Evolutionary conservation across 345 rosid species (phyloP).

Genomic region (Eutrema heterophyllum): DNA sequence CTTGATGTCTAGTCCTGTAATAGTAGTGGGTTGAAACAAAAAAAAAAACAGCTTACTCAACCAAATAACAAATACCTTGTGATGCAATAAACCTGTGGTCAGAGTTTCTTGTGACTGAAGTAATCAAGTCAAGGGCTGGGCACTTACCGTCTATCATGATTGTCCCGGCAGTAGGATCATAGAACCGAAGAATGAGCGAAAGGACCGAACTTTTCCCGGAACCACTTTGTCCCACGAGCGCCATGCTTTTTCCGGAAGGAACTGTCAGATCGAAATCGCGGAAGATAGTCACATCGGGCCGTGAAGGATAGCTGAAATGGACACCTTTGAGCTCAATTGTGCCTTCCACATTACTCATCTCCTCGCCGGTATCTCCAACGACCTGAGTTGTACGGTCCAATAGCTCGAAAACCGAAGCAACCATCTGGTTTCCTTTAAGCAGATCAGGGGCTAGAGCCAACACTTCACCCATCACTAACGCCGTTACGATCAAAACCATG

Average conservation of each 20-base stretch:
- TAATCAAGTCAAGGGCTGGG: background rate
- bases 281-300: conserved; percentile 77
- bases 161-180: conserved; percentile 68
- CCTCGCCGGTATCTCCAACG: conserved; percentile 67
- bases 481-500: conserved; percentile 92
- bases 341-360: conserved; percentile 57
- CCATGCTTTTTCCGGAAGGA: conserved; percentile 70
- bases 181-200: conserved; percentile 78
- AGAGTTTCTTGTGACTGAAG: background rate
- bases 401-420: conserved; percentile 77
- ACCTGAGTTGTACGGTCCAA: conserved; percentile 67
- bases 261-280: conserved; percentile 58
- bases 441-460: conserved; percentile 77
- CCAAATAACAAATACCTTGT: background rate
- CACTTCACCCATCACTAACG: conserved; percentile 95
- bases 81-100: background rate
- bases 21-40: background rate
- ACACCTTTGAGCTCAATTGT: conserved; percentile 60
- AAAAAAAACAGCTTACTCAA: background rate
- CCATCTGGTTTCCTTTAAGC: conserved; percentile 92
- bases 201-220: conserved; percentile 92
- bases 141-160: conserved; percentile 75
- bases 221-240: conserved; percentile 92
- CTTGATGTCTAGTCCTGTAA: conserved; percentile 66
- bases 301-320: conserved; percentile 74